These are phyloP conservation scores for Verticillium nubilum DNA, from an alignment of 2,329 filamentous ascomycete genomes.

Conservation along the genomic window DNA sequence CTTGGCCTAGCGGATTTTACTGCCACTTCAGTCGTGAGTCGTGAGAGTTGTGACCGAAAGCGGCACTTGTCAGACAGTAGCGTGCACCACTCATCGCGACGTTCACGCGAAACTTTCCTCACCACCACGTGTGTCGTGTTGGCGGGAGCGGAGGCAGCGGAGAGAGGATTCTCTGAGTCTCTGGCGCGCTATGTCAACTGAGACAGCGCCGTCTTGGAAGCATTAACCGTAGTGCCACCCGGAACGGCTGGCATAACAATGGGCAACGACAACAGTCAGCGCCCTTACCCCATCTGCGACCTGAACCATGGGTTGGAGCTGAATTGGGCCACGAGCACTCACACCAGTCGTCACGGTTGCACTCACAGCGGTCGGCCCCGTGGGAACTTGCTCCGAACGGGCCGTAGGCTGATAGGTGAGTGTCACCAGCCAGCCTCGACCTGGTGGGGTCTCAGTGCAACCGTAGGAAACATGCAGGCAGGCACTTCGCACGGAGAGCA, in stretches of 20 bases:
- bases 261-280: background rate
- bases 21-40: background rate
- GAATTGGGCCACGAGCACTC: background rate
- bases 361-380: slow-evolving; percentile 2
- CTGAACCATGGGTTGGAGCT: background rate
- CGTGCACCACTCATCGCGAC: background rate
- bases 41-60: background rate
- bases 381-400: slow-evolving; percentile 39
- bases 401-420: slow-evolving; percentile 38
- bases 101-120: background rate
- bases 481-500: background rate
- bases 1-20: background rate
- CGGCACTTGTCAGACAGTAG: background rate
- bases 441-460: slow-evolving; percentile 5
- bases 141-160: background rate
- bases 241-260: background rate
- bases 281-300: background rate
- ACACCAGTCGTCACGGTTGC: background rate
- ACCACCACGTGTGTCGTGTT: background rate
- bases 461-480: background rate
- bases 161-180: background rate
- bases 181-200: background rate
- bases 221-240: background rate
- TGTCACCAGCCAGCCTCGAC: slow-evolving; percentile 1
- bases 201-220: background rate